Base-by-base conservation (phyloP, 192 early-diverging fungal genomes). In the Martensiomyces pterosporus region DNA sequence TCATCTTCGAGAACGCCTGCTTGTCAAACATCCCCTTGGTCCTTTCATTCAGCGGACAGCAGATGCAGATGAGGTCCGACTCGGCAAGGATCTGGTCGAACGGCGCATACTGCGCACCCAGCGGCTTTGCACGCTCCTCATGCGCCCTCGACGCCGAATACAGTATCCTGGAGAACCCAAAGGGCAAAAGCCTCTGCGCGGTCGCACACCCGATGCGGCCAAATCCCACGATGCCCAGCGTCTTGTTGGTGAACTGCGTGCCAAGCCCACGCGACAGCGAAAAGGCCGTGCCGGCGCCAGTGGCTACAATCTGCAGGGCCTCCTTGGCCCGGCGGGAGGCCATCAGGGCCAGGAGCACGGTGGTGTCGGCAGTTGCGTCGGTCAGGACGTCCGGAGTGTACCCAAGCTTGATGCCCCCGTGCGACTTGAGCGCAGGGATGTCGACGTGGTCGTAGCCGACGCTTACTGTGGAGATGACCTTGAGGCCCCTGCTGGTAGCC, bases 331-430 rank as follows among this genome's bases (percentile, higher is more conserved):
- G 72, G 24, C 92, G 79, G 9, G 81, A 67, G 0, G 86, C 86
- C 24, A 85, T 79, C 23, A 95, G 64, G 13, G 86, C 76, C 45
- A 95, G 65, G n/a, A 88, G 70, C 3, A 86, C 76, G 0, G 88
- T 83, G 4, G 88, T 75, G 29, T 93, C 91, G 4, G 92, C 92
- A 10, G 85, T 87, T 0, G 91, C 90, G 47, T 92, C 90, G 0
- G 92, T 95, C 29, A 93, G 70, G 1, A 93, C 92, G 43, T 85
- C 85, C 4, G 92, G 90, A 1, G 92, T 95, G 55, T 87, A 80
- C 4, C 91, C 91, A 5, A 95, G 49, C 14, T 39, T 34, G n/a
- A 91, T 60, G 2, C 68, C 67, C 15, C 78, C 69, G 7, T 66
- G 64, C 10, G 24, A 9, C 16, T 78, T 57, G 14, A 83, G 51